These are phyloP conservation scores for Mrakiaceae sp. DNA, from an alignment of 1,284 basidiomycete species.

Conservation along the genomic window DNA sequence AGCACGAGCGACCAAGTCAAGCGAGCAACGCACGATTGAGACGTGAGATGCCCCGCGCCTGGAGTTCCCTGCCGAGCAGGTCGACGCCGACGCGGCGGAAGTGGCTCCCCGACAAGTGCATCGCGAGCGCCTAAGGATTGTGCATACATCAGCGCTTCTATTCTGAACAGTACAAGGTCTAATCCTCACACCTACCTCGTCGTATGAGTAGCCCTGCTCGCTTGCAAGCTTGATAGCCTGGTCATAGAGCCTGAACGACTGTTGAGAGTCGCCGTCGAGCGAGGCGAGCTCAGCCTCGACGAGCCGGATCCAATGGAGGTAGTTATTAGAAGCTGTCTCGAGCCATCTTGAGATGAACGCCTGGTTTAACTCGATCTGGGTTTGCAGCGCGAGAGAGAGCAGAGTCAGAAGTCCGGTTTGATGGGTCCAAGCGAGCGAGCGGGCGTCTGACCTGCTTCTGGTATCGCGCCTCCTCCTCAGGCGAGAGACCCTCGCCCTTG, in stretches of 20 bases:
- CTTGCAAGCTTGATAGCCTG: slow-evolving; percentile 46
- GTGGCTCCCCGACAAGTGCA: slow-evolving; percentile 49
- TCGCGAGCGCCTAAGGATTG: too few species aligned
- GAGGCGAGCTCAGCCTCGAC: slow-evolving; percentile 38
- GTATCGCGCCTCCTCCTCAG: slow-evolving; percentile 38
- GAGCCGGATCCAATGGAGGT: slow-evolving; percentile 52
- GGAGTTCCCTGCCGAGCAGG: slow-evolving; percentile 45
- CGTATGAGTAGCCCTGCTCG: neutral
- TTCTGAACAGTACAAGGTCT: too few species aligned
- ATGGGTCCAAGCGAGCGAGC: neutral
- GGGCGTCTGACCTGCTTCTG: slow-evolving; percentile 25
- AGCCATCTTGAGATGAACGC: slow-evolving; percentile 52
- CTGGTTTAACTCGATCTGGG: slow-evolving; percentile 49
- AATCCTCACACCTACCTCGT: slow-evolving; percentile 43
- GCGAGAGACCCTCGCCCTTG: slow-evolving; percentile 1
- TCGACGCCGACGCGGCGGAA: slow-evolving; percentile 55
- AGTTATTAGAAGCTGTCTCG: slow-evolving; percentile 54
- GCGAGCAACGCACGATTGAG: too few species aligned
- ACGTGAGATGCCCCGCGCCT: slow-evolving; percentile 48
- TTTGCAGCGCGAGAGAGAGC: too few species aligned
- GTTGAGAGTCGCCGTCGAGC: slow-evolving; percentile 36
- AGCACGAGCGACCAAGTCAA: too few species aligned
- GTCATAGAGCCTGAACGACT: slow-evolving; percentile 54
- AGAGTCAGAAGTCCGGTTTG: neutral
- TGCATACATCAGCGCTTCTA: too few species aligned